Evolutionary conservation across 2,329 filamentous ascomycete species (phyloP), one percentile per base, ranked within the genome.

Genomic region (Colletotrichum agaves): DNA sequence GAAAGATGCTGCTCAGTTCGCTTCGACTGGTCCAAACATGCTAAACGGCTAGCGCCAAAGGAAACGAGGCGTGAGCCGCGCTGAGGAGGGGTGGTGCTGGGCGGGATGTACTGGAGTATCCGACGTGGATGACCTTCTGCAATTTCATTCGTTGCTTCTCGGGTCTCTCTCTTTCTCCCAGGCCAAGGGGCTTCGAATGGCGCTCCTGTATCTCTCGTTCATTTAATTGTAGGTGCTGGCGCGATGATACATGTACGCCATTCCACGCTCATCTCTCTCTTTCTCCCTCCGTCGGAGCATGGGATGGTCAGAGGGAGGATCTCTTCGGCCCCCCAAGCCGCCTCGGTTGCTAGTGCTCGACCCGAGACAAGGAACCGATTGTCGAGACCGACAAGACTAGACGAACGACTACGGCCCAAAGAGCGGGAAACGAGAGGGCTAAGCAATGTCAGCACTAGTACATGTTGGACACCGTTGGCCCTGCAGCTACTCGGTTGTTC

Each of bases 401-500:
- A 53, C 17, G 23, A 60, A 12, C 21, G 52, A 27, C 23, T 6
- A 4, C 44, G 41, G 33, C 13, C 19, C 27, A 55, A 17, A 7
- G n/a, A 27, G 23, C 11, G 46, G 13, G 46, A 27, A n/a, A 12
- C 31, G 33, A 39, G 15, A 47, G 17, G 13, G n/a, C 37, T 41
- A 41, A 57, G 62, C 43, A 37, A 63, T 52, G 65, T 68, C 61
- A 65, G 65, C 65, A 59, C 65, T 68, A 68, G 65, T 60, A 50
- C 55, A 37, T 41, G 17, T 64, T 53, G 46, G 61, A 56, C 19
- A 55, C 61, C 64, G 61, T 39, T 33, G 52, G 39, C 43, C 31
- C 41, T 43, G 17, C 35, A 44, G 55, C 46, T 59, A 27, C 3
- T 27, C 6, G 23, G 23, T 3, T 27, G 23, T 27, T 1, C 35